A percentile compares a stretch with the other conserved stretches of the same genome.
phyloP scores from a whole-genome alignment of 352 stramenopile species.

The Phytophthora idaei region DNA sequence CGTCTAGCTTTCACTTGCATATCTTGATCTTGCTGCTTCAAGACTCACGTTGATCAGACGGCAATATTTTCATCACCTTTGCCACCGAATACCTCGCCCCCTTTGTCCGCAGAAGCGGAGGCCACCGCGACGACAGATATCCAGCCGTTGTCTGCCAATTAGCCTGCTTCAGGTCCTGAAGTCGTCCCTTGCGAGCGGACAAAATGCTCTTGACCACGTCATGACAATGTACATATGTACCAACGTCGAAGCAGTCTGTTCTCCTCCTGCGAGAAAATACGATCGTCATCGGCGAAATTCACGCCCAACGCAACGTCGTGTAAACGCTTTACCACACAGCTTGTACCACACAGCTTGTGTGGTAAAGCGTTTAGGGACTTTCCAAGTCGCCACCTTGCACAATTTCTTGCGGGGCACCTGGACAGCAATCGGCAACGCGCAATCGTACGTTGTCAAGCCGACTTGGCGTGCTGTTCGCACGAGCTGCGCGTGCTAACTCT shows the following conservation, averaged over 20 bases:
- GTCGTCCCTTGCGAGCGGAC: neutral
- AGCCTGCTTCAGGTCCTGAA: no score
- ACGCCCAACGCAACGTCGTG: neutral
- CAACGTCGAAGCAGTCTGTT: neutral
- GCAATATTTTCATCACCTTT: neutral
- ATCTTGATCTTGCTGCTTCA: neutral
- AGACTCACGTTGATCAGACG: neutral
- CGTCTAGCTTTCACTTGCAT: neutral
- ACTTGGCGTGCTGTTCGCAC: neutral
- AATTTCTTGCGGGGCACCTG: slow-evolving; percentile 11
- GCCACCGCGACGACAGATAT: neutral
- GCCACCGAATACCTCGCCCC: no score
- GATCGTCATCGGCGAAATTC: slow-evolving; percentile 5
- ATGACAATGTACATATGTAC: neutral
- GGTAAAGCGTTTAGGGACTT: neutral
- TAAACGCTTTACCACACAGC: neutral
- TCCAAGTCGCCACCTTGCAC: slow-evolving; percentile 6
- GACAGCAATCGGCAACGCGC: slow-evolving; percentile 4
- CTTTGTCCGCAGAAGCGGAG: neutral
- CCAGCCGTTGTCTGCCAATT: no score
- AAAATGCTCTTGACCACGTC: neutral
- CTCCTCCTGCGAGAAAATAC: neutral
- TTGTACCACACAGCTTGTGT: neutral
- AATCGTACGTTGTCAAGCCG: neutral
- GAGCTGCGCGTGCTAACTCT: no score